A percentile compares a stretch with the other conserved stretches of the same genome.
Evolutionary conservation across 208 protist species (phyloP).

Genomic region (Crithidia sp.): DNA sequence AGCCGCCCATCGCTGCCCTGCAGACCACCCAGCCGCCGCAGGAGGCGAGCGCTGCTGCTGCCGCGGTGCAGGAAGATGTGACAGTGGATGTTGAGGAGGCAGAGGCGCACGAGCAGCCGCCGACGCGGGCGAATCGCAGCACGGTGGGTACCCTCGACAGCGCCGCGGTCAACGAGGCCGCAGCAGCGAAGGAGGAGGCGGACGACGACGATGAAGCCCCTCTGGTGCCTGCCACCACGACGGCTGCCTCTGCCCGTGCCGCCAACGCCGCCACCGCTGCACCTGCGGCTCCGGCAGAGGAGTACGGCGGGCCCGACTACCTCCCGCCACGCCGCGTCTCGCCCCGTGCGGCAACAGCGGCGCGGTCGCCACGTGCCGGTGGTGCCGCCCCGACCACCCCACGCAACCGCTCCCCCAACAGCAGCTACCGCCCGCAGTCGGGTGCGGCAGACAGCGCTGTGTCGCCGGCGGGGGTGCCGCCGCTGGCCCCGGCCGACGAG

Average conservation of each 20-base stretch:
- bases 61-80: not conserved
- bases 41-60: not conserved
- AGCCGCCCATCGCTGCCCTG: not conserved
- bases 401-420: constrained; percentile 27
- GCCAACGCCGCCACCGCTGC: not conserved
- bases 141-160: not conserved
- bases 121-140: constrained; percentile 9
- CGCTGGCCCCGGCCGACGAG: constrained; percentile 5
- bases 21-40: not conserved
- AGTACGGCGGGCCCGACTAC: not conserved
- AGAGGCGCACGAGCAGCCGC: not conserved
- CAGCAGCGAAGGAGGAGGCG: not conserved
- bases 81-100: not conserved
- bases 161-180: not conserved
- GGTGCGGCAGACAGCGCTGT: constrained; percentile 3
- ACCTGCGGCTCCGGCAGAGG: not conserved
- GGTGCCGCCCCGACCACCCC: constrained; percentile 19
- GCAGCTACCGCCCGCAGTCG: constrained; percentile 10
- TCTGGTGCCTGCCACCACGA: no score
- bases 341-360: constrained; percentile 18
- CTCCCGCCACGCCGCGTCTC: constrained; percentile 26
- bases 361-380: constrained; percentile 15
- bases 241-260: not conserved
- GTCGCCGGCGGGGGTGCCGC: not conserved
- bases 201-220: no score